These are phyloP conservation scores for Alternaria ethzedia DNA, from an alignment of 2,329 filamentous ascomycete genomes.

Conservation along the genomic window DNA sequence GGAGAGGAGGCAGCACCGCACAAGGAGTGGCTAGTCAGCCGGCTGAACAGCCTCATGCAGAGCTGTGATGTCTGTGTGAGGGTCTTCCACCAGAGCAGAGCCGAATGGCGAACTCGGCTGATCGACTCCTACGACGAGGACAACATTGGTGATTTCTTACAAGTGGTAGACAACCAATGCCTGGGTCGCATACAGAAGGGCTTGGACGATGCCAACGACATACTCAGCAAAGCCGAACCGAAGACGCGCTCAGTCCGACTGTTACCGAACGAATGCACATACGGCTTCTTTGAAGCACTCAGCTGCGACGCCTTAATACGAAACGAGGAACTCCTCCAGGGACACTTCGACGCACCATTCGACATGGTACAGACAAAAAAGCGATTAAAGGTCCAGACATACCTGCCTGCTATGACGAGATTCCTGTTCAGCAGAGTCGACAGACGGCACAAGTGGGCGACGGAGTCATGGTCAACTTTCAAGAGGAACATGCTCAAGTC, in stretches of 20 bases:
- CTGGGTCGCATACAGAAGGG: conserved; percentile 52
- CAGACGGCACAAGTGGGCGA: conserved; percentile 70
- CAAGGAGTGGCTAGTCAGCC: conserved; percentile 49
- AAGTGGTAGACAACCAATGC: conserved; percentile 55
- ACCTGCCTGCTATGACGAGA: conserved; percentile 79
- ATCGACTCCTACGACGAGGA: conserved; percentile 54
- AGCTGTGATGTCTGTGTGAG: conserved; percentile 59
- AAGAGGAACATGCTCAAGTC: conserved; percentile 68
- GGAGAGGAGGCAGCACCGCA: conserved; percentile 54
- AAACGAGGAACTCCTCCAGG: conserved; percentile 58
- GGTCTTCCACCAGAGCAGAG: conserved; percentile 54
- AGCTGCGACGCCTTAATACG: conserved; percentile 81
- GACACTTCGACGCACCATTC: conserved; percentile 83
- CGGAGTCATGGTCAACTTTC: conserved; percentile 70
- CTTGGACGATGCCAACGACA: conserved; percentile 50
- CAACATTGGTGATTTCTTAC: conserved; percentile 53
- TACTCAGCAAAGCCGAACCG: conserved; percentile 54
- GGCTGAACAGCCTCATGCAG: conserved; percentile 52
- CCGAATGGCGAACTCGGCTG: conserved; percentile 49
- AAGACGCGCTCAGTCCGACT: conserved; percentile 58
- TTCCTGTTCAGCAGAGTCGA: conserved; percentile 81
- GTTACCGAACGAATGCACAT: conserved; percentile 67
- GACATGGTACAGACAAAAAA: conserved; percentile 78
- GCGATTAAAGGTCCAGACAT: conserved; percentile 76
- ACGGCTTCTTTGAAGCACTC: conserved; percentile 85